These are phyloP conservation scores for Termitomyces sp. DNA, from an alignment of 768 basidiomycete genomes.

Conservation along the genomic window DNA sequence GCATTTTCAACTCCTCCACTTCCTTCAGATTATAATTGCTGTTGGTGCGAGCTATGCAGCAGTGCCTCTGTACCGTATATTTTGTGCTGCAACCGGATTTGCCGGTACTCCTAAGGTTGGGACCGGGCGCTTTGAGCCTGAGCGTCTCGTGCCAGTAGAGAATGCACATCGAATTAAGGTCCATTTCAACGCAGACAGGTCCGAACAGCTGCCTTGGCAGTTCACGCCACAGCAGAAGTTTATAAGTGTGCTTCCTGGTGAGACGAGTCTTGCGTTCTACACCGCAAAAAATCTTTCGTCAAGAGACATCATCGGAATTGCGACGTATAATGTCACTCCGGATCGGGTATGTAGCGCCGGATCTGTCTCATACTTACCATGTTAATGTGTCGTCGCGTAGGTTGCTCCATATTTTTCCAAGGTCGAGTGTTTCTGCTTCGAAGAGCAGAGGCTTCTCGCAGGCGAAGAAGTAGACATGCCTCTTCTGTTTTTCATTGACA, in stretches of 20 bases:
- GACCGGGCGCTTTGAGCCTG: constrained; percentile 77
- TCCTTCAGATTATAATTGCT: constrained; percentile 62
- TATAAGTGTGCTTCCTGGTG: constrained; percentile 89
- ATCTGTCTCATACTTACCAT: neutral
- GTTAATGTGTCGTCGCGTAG: constrained; percentile 32
- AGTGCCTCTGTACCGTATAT: constrained; percentile 95
- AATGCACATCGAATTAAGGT: constrained; percentile 78
- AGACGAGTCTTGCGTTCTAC: constrained; percentile 95
- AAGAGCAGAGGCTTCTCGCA: constrained; percentile 92
- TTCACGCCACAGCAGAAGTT: constrained; percentile 89
- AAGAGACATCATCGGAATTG: constrained; percentile 94
- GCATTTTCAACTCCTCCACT: neutral
- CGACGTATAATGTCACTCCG: constrained; percentile 99
- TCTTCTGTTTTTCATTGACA: constrained; percentile 97
- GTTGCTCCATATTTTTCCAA: constrained; percentile 98
- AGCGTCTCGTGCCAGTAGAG: constrained; percentile 74
- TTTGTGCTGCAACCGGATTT: constrained; percentile 97
- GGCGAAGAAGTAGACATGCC: constrained; percentile 98
- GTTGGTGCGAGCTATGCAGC: constrained; percentile 93
- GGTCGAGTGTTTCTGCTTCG: constrained; percentile 99
- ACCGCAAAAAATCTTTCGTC: constrained; percentile 81
- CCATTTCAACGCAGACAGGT: constrained; percentile 91
- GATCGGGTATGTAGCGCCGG: constrained; percentile 59
- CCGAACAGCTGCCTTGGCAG: constrained; percentile 87
- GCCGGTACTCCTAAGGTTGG: constrained; percentile 91